Percentiles rank a stretch among this genome's conserved stretches.
phyloP scores from a whole-genome alignment of 2,329 filamentous ascomycete genomes.

The Coniochaeta prunicola region DNA sequence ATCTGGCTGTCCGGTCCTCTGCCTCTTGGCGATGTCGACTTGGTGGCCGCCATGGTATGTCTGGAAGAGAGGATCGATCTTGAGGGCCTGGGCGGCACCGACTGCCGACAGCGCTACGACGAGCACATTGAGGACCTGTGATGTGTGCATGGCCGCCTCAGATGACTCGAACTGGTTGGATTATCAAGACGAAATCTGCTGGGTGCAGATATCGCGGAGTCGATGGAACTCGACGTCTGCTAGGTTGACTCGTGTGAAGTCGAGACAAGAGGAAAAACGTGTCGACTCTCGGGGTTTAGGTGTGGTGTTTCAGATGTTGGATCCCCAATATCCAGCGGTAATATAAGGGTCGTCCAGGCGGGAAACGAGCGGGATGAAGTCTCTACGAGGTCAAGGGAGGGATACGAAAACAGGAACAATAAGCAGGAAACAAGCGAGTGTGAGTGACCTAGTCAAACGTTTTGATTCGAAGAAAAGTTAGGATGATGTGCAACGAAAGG shows the following conservation, averaged over 20 bases:
- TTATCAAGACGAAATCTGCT: background rate
- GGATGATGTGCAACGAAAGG: background rate
- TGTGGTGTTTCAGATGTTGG: background rate
- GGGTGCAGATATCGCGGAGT: no score
- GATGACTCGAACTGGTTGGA: background rate
- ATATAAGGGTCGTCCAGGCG: background rate
- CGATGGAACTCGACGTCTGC: background rate
- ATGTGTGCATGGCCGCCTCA: background rate
- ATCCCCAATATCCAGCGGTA: background rate
- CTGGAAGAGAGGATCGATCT: constrained; percentile 16
- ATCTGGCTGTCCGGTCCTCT: constrained; percentile 7
- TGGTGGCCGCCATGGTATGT: constrained; percentile 13
- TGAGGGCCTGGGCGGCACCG: constrained; percentile 36
- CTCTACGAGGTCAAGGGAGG: background rate
- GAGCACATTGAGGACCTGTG: constrained; percentile 30
- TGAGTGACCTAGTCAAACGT: background rate
- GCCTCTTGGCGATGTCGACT: constrained; percentile 14
- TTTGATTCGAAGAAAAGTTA: background rate
- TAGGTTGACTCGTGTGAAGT: background rate
- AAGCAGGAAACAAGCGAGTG: background rate
- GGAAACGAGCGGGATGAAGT: background rate
- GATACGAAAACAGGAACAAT: background rate
- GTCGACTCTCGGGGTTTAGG: background rate
- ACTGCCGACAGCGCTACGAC: constrained; percentile 40
- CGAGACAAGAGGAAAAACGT: background rate